Percentiles rank a stretch among this genome's conserved stretches.
phyloP scores from a whole-genome alignment of 192 early-diverging fungal genomes.

The Phycomyces blakesleeanus region DNA sequence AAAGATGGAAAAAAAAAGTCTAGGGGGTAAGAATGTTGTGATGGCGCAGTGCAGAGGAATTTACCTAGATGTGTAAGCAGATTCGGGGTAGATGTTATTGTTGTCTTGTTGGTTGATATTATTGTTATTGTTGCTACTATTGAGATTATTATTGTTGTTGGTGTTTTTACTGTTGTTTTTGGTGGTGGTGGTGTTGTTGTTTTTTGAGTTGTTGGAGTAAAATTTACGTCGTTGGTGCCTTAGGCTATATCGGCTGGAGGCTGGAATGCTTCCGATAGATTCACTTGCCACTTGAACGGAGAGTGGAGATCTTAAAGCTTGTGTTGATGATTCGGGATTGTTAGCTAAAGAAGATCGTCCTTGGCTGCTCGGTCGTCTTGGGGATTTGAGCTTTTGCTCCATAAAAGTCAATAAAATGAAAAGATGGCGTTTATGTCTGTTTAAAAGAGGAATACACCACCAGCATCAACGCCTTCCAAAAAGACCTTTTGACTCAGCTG shows the following conservation, averaged over 20 bases:
- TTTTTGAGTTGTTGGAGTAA: background rate
- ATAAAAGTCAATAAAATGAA: conserved; percentile 3
- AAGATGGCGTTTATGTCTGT: conserved; percentile 2
- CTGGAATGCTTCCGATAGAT: background rate
- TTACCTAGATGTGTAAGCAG: no score
- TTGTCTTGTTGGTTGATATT: no score
- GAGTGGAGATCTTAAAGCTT: background rate
- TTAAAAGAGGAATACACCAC: no score
- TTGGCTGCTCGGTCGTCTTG: background rate
- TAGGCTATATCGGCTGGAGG: background rate
- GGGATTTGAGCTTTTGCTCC: conserved; percentile 9
- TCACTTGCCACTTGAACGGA: background rate
- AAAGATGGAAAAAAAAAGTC: background rate
- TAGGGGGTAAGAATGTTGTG: no score
- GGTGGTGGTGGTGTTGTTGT: background rate
- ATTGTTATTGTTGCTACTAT: background rate
- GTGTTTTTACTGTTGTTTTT: background rate
- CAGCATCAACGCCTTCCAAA: background rate
- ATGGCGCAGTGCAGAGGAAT: no score
- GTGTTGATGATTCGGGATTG: background rate
- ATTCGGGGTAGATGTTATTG: no score
- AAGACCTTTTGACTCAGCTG: conserved; percentile 3
- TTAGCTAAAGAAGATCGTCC: background rate
- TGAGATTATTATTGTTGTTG: background rate
- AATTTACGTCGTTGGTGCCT: background rate